phyloP scores from a whole-genome alignment of 2,329 filamentous ascomycete genomes.

The Polytolypa hystricis region DNA sequence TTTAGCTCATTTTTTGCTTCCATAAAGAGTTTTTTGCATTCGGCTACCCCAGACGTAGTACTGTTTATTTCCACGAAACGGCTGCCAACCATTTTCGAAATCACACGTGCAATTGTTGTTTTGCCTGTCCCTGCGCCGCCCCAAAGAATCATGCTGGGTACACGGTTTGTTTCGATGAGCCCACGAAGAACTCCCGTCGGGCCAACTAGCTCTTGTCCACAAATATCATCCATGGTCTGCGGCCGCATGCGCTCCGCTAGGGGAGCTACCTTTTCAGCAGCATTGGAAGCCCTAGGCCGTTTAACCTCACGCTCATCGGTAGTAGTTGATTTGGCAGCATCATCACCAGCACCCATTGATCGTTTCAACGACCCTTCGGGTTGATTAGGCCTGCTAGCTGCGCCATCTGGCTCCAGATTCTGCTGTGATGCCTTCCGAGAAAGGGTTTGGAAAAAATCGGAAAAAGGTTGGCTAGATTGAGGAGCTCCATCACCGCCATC shows the following conservation, averaged over 20 bases:
- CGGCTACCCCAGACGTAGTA: slow-evolving; percentile 73
- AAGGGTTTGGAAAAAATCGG: slow-evolving; percentile 40
- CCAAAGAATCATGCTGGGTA: slow-evolving; percentile 94
- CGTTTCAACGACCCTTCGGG: slow-evolving; percentile 22
- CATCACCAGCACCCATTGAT: slow-evolving; percentile 19
- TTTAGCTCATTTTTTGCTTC: slow-evolving; percentile 71
- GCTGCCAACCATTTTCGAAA: slow-evolving; percentile 69
- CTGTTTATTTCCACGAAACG: slow-evolving; percentile 95
- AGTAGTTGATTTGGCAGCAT: neutral
- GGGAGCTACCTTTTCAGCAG: slow-evolving; percentile 60
- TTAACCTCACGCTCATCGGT: slow-evolving; percentile 35
- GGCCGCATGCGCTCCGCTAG: slow-evolving; percentile 92
- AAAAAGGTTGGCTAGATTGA: slow-evolving; percentile 31
- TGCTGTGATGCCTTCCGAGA: slow-evolving; percentile 29
- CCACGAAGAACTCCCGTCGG: slow-evolving; percentile 70
- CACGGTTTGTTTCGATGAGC: slow-evolving; percentile 71
- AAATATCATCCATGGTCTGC: slow-evolving; percentile 69
- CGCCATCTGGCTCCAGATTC: neutral
- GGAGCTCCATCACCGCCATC: slow-evolving; percentile 21
- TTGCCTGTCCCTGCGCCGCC: slow-evolving; percentile 40
- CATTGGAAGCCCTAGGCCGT: slow-evolving; percentile 49
- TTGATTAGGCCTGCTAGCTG: slow-evolving; percentile 18
- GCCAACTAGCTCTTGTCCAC: slow-evolving; percentile 84
- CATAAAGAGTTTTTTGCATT: slow-evolving; percentile 83
- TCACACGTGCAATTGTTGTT: slow-evolving; percentile 72